phyloP scores from a whole-genome alignment of 2,329 filamentous ascomycete genomes.

The Didymella pinodella region DNA sequence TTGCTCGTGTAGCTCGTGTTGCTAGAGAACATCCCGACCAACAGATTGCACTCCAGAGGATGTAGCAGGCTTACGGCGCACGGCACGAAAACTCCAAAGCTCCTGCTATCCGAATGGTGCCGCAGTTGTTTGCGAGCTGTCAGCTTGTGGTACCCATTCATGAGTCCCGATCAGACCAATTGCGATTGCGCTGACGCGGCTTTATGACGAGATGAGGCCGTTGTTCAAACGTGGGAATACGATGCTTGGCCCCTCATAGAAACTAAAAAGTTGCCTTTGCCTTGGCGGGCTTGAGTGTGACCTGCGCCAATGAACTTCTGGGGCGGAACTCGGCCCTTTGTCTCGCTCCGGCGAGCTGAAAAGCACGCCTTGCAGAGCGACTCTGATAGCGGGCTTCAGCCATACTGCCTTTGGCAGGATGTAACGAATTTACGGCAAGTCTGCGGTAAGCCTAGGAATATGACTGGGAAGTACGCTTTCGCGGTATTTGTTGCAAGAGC shows the following conservation, averaged over 20 bases:
- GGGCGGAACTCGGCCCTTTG: constrained; percentile 40
- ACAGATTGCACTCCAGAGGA: not conserved
- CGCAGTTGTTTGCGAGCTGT: constrained; percentile 2
- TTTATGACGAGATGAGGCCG: constrained; percentile 28
- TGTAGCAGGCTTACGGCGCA: not conserved
- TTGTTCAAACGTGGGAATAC: constrained; percentile 29
- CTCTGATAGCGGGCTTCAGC: constrained; percentile 25
- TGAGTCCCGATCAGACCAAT: constrained; percentile 19
- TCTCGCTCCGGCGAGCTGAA: constrained; percentile 45
- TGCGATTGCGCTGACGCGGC: constrained; percentile 45
- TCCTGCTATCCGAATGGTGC: constrained; percentile 10
- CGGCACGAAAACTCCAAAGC: constrained; percentile 2
- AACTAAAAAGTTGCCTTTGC: constrained; percentile 41
- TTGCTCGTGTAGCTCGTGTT: constrained; percentile 10
- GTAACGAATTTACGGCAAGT: constrained; percentile 23
- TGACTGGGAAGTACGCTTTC: constrained; percentile 17
- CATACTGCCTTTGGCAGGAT: constrained; percentile 32
- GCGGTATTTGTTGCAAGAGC: constrained; percentile 3
- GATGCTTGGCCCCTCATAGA: constrained; percentile 41
- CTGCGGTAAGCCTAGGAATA: constrained; percentile 14
- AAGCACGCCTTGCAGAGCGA: constrained; percentile 28
- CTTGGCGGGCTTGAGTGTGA: constrained; percentile 47
- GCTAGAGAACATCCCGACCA: not conserved
- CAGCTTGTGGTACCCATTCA: constrained; percentile 1
- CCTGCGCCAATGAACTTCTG: constrained; percentile 37